Percentiles rank a stretch among this genome's conserved stretches.
Conservation (phyloP, 305 asterid genomes). For the Fraxinus floribunda region DNA sequence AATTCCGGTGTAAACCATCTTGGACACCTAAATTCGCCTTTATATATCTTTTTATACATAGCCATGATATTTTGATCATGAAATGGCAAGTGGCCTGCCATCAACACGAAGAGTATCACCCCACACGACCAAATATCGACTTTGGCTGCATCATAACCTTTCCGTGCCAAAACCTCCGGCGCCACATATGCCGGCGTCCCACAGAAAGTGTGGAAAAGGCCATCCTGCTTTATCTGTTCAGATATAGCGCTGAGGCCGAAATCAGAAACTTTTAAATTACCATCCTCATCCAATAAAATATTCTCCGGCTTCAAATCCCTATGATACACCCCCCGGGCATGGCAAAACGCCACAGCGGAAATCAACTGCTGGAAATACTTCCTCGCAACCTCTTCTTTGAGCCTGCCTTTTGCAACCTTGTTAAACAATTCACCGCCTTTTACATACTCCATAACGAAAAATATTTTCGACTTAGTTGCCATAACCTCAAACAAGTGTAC, state of each 20-base stretch:
- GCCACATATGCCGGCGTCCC: constrained; percentile 57
- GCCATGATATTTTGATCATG: constrained; percentile 47
- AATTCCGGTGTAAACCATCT: constrained; percentile 50
- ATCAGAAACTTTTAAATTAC: constrained; percentile 45
- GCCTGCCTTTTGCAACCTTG: constrained; percentile 46
- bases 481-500: constrained; percentile 46
- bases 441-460: constrained; percentile 47
- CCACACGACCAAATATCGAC: constrained; percentile 57
- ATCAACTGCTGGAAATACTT: constrained; percentile 50
- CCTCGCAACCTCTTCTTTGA: constrained; percentile 46
- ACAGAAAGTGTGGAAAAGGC: constrained; percentile 45
- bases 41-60: constrained; percentile 47
- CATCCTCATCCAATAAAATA: constrained; percentile 44
- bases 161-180: constrained; percentile 45
- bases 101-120: constrained; percentile 42
- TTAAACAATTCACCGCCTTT: constrained; percentile 47
- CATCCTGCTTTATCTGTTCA: constrained; percentile 48
- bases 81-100: constrained; percentile 51
- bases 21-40: constrained; percentile 49
- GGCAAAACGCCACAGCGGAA: constrained; percentile 51
- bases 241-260: constrained; percentile 46
- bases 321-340: constrained; percentile 54
- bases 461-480: constrained; percentile 47
- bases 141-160: constrained; percentile 46
- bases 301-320: constrained; percentile 48